Percentiles rank a stretch among this genome's conserved stretches.
Conservation (phyloP, 2,329 filamentous ascomycete genomes). For the Diaporthe longicolla region DNA sequence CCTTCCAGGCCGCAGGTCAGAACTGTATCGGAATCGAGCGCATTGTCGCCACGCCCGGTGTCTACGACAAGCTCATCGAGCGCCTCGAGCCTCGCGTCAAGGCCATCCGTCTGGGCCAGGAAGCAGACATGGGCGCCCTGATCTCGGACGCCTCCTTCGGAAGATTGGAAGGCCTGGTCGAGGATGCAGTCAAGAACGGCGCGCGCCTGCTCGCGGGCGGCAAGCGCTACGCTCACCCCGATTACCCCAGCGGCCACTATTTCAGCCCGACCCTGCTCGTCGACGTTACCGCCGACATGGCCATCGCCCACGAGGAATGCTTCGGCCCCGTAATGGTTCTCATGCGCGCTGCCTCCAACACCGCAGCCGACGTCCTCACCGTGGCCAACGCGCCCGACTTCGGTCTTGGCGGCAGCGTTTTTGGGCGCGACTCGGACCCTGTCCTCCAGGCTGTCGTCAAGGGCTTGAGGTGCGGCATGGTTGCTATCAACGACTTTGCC, state of each 20-base stretch:
- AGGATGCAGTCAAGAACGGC: conserved; percentile 82
- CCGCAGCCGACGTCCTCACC: conserved; percentile 73
- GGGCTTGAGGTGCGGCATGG: conserved; percentile 86
- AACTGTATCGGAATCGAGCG: conserved; percentile 99
- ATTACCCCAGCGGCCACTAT: conserved; percentile 86
- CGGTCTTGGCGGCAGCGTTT: conserved; percentile 90
- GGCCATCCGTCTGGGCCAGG: conserved; percentile 81
- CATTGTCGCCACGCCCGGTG: conserved; percentile 82
- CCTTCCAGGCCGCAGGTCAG: conserved; percentile 95
- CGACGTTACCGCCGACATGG: conserved; percentile 90
- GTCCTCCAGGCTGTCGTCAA: conserved; percentile 75
- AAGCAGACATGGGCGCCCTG: conserved; percentile 89
- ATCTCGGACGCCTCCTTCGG: conserved; percentile 84
- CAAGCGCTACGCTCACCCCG: conserved; percentile 77
- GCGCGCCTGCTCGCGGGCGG: conserved; percentile 88
- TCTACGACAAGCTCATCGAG: conserved; percentile 80
- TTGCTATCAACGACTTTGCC: conserved; percentile 95
- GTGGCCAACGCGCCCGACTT: conserved; percentile 89
- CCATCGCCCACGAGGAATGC: conserved; percentile 89
- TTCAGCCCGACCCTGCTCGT: conserved; percentile 91
- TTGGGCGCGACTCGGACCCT: conserved; percentile 75
- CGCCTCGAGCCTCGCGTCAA: conserved; percentile 81
- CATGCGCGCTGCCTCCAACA: conserved; percentile 78
- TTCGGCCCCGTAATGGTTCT: conserved; percentile 93
- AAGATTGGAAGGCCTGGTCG: conserved; percentile 81